These are phyloP conservation scores for Emmonsiellopsis sp. DNA, from an alignment of 2,329 filamentous ascomycete species.

Conservation along the genomic window DNA sequence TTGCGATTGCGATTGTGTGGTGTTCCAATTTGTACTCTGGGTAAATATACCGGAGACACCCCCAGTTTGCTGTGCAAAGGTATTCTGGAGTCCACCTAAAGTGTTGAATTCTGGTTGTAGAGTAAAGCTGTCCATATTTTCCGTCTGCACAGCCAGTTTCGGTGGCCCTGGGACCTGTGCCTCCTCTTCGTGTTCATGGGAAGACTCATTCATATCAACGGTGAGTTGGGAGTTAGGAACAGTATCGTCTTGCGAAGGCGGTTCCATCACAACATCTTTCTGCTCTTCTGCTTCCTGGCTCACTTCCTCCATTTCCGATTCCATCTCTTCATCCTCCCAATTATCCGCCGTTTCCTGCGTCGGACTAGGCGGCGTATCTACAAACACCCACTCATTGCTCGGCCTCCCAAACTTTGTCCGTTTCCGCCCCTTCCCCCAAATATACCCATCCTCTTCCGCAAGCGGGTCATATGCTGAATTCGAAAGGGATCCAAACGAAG, in stretches of 20 bases:
- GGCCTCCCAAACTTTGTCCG: slow-evolving; percentile 59
- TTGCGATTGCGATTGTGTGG: background rate
- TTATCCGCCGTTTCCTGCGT: slow-evolving; percentile 4
- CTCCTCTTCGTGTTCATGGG: background rate
- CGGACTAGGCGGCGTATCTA: slow-evolving; percentile 62
- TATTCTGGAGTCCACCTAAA: background rate
- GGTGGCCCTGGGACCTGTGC: background rate
- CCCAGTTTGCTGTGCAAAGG: background rate
- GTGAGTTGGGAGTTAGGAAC: background rate
- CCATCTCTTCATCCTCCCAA: slow-evolving; percentile 7
- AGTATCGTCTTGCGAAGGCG: slow-evolving; percentile 10
- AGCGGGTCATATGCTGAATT: slow-evolving; percentile 59
- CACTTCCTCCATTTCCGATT: slow-evolving; percentile 5
- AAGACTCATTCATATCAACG: background rate
- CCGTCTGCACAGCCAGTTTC: background rate
- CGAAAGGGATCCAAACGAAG: slow-evolving; percentile 60
- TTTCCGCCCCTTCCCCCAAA: slow-evolving; percentile 57
- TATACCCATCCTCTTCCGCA: slow-evolving; percentile 54
- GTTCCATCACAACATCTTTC: slow-evolving; percentile 6
- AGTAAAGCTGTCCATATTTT: slow-evolving; percentile 5
- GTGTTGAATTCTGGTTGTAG: background rate
- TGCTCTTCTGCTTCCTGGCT: background rate
- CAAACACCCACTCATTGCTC: slow-evolving; percentile 65
- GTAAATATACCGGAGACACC: background rate
- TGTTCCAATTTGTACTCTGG: background rate